These are phyloP conservation scores for Ceratocystis lukuohia DNA, from an alignment of 2,329 filamentous ascomycete species.

Conservation along the genomic window DNA sequence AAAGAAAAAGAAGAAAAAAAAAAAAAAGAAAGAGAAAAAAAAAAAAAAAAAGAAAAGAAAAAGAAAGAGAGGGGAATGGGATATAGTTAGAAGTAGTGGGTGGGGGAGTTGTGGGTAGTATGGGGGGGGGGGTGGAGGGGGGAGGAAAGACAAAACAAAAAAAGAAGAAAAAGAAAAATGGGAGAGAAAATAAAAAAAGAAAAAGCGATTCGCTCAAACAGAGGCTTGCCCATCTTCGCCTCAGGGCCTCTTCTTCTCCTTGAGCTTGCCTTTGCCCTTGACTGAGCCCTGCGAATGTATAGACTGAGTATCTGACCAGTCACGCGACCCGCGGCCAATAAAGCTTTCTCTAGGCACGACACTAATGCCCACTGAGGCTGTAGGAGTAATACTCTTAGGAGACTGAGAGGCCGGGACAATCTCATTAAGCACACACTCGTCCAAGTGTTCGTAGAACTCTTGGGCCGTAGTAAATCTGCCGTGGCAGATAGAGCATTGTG, in stretches of 20 bases:
- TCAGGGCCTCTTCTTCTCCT: slow-evolving; percentile 13
- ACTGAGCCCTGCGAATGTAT: slow-evolving; percentile 12
- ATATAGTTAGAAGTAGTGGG: too few species aligned
- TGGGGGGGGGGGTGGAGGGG: too few species aligned
- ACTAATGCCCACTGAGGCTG: neutral
- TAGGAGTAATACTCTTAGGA: neutral
- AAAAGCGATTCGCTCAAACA: neutral
- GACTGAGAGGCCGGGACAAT: slow-evolving; percentile 33
- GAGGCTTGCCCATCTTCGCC: neutral
- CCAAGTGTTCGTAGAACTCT: slow-evolving; percentile 94
- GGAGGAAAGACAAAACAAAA: too few species aligned
- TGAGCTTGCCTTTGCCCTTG: slow-evolving; percentile 13
- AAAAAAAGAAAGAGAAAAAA: neutral
- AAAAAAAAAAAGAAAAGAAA: neutral
- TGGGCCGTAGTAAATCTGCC: slow-evolving; percentile 71
- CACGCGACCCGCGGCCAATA: neutral
- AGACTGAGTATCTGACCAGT: slow-evolving; percentile 14
- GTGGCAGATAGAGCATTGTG: slow-evolving; percentile 82
- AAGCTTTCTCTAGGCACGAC: neutral
- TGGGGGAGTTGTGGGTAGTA: too few species aligned
- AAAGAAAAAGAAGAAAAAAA: neutral
- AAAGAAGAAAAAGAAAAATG: neutral
- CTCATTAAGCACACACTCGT: slow-evolving; percentile 48
- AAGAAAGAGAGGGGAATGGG: too few species aligned
- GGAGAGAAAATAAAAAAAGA: neutral